Percentiles rank a stretch among this genome's conserved stretches.
These are phyloP conservation scores for Aphanomyces astaci DNA, from an alignment of 352 stramenopile genomes.

Conservation along the genomic window DNA sequence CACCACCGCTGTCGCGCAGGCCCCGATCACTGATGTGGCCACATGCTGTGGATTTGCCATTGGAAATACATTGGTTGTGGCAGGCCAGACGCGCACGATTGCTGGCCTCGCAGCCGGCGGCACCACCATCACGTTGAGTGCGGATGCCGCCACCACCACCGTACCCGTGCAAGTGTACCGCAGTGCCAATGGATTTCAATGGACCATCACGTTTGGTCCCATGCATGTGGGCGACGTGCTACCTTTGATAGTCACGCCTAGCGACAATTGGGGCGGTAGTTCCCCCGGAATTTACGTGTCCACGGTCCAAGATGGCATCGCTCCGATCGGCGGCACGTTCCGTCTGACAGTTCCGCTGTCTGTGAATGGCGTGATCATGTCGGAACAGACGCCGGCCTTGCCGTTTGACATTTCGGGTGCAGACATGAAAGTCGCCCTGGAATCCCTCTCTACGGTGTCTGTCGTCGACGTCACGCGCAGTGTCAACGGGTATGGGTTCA, in stretches of 20 bases:
- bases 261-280: slow-evolving; percentile 90
- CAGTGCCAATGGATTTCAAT: slow-evolving; percentile 58
- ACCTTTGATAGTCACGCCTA: slow-evolving; percentile 70
- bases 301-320: slow-evolving; percentile 71
- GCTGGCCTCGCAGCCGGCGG: slow-evolving; percentile 8
- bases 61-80: slow-evolving; percentile 48
- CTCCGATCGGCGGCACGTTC: slow-evolving; percentile 91
- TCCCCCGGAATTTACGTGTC: slow-evolving; percentile 84
- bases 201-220: slow-evolving; percentile 68
- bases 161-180: slow-evolving; percentile 56
- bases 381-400: slow-evolving; percentile 81
- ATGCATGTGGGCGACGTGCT: slow-evolving; percentile 76
- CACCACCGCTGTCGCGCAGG: slow-evolving; percentile 1
- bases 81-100: slow-evolving; percentile 37
- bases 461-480: slow-evolving; percentile 81
- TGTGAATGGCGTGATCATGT: slow-evolving; percentile 40
- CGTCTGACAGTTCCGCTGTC: slow-evolving; percentile 29
- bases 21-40: slow-evolving; percentile 13
- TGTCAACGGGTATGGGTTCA: slow-evolving; percentile 91
- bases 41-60: slow-evolving; percentile 21
- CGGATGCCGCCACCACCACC: slow-evolving; percentile 21
- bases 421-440: slow-evolving; percentile 77
- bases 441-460: slow-evolving; percentile 82
- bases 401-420: slow-evolving; percentile 78
- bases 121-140: slow-evolving; percentile 28